Percentiles rank a stretch among this genome's conserved stretches.
Conservation (phyloP, 2,329 filamentous ascomycete genomes). For the Exserohilum rostratum region DNA sequence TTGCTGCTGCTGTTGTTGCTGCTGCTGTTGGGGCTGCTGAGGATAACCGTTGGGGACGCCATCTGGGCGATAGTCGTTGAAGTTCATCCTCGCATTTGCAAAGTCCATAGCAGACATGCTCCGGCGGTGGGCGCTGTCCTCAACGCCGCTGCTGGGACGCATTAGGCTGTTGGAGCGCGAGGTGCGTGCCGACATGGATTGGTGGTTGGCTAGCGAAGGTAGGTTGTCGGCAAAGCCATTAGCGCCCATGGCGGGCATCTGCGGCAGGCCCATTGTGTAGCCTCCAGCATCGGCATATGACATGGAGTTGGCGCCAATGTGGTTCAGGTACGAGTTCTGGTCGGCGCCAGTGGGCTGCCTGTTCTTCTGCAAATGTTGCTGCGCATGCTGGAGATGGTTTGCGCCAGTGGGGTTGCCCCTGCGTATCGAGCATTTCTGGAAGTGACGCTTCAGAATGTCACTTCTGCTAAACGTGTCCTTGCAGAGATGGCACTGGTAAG, state of each 20-base stretch:
- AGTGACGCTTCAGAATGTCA: constrained; percentile 98
- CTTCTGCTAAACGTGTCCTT: constrained; percentile 97
- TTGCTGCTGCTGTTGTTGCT: constrained; percentile 18
- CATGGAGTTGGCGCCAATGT: constrained; percentile 43
- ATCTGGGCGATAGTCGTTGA: constrained; percentile 46
- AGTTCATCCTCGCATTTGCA: constrained; percentile 40
- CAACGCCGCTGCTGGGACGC: constrained; percentile 47
- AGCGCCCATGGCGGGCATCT: constrained; percentile 40
- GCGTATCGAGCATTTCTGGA: constrained; percentile 97
- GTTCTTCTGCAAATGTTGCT: constrained; percentile 82
- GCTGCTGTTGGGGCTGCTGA: constrained; percentile 22
- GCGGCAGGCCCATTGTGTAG: constrained; percentile 44
- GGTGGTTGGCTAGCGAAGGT: constrained; percentile 47
- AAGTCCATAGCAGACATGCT: constrained; percentile 47
- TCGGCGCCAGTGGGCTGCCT: constrained; percentile 41
- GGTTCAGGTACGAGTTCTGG: constrained; percentile 45
- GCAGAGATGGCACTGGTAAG: constrained; percentile 97
- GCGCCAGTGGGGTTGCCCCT: constrained; percentile 94
- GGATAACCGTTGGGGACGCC: constrained; percentile 35
- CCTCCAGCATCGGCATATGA: constrained; percentile 38
- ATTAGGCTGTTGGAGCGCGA: constrained; percentile 59
- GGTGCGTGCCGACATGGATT: constrained; percentile 55
- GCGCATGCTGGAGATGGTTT: constrained; percentile 91
- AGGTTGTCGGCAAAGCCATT: constrained; percentile 48
- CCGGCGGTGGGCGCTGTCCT: constrained; percentile 41